A percentile compares a stretch with the other conserved stretches of the same genome.
These are phyloP conservation scores for Myxozyma vanderwaltii DNA, from an alignment of 805 yeast species.

Conservation along the genomic window DNA sequence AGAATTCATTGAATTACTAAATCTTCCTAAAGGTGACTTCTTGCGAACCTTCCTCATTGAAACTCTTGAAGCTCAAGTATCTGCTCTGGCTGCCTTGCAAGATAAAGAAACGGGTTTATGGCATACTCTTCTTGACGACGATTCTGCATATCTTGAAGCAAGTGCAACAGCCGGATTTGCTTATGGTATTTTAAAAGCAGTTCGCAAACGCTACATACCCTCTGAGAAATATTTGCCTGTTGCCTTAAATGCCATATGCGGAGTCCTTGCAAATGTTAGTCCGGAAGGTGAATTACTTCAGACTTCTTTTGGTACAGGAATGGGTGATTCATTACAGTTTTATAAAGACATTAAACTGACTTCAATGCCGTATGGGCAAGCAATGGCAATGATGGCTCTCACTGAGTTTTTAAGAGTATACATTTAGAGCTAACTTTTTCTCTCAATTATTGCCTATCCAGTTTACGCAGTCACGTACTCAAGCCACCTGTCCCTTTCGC, in stretches of 20 bases:
- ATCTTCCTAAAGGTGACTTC: constrained; percentile 40
- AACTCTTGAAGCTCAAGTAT: constrained; percentile 42
- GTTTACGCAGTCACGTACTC: too few relatives aligned
- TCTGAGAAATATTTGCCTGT: constrained; percentile 36
- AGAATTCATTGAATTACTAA: constrained; percentile 43
- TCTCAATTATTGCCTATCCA: too few relatives aligned
- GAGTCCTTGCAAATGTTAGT: constrained; percentile 41
- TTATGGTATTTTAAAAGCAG: constrained; percentile 44
- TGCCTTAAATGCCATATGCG: constrained; percentile 43
- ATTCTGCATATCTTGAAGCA: constrained; percentile 37
- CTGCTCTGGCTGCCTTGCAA: constrained; percentile 39
- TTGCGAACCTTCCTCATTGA: constrained; percentile 41
- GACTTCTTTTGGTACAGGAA: constrained; percentile 46
- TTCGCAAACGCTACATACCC: constrained; percentile 40
- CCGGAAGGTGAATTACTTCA: constrained; percentile 43
- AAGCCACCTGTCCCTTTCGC: too few relatives aligned
- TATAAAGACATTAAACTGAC: constrained; percentile 45
- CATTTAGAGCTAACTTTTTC: neutral
- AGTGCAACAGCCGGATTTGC: constrained; percentile 46
- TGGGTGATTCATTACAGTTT: constrained; percentile 43
- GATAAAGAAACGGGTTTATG: constrained; percentile 42
- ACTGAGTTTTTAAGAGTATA: constrained; percentile 38
- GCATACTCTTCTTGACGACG: constrained; percentile 44
- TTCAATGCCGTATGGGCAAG: constrained; percentile 46
- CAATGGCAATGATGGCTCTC: constrained; percentile 47